phyloP scores from a whole-genome alignment of 1,284 basidiomycete genomes.

The Meira miltonrushii region DNA sequence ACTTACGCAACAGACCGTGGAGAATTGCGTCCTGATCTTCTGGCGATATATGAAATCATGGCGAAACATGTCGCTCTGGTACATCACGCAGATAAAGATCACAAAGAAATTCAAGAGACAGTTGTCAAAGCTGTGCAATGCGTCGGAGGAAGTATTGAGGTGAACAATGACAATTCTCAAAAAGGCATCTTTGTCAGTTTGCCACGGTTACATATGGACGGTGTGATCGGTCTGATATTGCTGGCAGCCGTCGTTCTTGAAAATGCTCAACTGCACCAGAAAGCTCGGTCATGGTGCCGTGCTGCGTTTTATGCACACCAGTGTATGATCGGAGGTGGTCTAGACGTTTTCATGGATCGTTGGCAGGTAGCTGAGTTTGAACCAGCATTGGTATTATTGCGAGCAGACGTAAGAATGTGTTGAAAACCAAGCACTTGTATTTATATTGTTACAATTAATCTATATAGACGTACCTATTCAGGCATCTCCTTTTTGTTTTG shows the following conservation, averaged over 20 bases:
- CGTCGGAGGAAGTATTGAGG: background rate
- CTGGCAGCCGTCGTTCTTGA: background rate
- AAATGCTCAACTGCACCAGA: background rate
- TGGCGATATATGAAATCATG: background rate
- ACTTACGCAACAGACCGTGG: conserved; percentile 33
- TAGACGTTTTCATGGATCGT: conserved; percentile 8
- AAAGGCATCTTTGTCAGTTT: no score
- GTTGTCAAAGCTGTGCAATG: background rate
- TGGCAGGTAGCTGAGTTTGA: background rate
- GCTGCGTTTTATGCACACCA: conserved; percentile 5
- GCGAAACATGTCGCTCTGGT: conserved; percentile 1
- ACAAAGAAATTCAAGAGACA: background rate
- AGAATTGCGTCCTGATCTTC: conserved; percentile 33
- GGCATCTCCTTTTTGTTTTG: background rate
- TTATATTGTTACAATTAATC: background rate
- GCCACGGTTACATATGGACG: no score
- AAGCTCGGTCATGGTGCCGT: background rate
- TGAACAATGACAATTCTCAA: no score
- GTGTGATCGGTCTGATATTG: no score
- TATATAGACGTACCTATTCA: background rate
- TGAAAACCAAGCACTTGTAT: background rate
- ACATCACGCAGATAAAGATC: no score
- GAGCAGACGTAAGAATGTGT: background rate
- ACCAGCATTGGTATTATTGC: background rate
- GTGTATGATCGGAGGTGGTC: conserved; percentile 5